Percentiles rank a stretch among this genome's conserved stretches.
phyloP scores from a whole-genome alignment of 2,329 filamentous ascomycete genomes.

The Paraphoma chrysanthemicola region DNA sequence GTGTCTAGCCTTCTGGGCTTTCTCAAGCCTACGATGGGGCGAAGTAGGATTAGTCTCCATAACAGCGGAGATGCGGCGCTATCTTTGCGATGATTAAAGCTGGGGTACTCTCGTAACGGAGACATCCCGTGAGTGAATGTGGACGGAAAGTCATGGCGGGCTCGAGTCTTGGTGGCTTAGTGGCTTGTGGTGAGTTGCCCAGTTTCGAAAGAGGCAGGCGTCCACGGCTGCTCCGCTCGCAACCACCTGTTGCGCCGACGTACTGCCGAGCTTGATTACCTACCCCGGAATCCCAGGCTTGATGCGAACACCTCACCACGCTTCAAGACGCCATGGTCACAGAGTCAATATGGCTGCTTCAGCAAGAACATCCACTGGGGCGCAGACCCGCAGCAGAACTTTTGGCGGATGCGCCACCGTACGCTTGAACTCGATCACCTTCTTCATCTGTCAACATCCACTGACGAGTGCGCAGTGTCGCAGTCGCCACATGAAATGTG shows the following conservation, averaged over 20 bases:
- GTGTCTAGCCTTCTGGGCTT: background rate
- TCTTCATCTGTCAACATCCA: background rate
- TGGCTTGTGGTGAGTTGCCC: background rate
- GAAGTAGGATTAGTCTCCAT: background rate
- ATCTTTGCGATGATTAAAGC: background rate
- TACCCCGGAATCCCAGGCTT: background rate
- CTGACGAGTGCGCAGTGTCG: slow-evolving; percentile 37
- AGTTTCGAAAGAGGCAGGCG: background rate
- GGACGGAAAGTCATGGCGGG: background rate
- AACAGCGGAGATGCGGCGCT: background rate
- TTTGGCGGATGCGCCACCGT: background rate
- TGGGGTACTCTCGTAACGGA: background rate
- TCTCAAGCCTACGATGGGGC: background rate
- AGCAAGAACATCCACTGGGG: background rate
- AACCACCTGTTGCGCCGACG: background rate
- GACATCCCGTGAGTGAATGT: background rate
- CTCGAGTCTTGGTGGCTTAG: background rate
- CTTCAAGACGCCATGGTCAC: background rate
- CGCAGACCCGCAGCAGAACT: background rate
- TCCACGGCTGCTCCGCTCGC: background rate
- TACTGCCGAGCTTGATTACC: background rate
- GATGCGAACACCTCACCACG: background rate
- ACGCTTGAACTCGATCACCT: background rate
- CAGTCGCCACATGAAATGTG: slow-evolving; percentile 55
- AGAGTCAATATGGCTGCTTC: background rate